Evolutionary conservation across 768 basidiomycete genomes (phyloP).

Genomic region (Gyrodon lividus): DNA sequence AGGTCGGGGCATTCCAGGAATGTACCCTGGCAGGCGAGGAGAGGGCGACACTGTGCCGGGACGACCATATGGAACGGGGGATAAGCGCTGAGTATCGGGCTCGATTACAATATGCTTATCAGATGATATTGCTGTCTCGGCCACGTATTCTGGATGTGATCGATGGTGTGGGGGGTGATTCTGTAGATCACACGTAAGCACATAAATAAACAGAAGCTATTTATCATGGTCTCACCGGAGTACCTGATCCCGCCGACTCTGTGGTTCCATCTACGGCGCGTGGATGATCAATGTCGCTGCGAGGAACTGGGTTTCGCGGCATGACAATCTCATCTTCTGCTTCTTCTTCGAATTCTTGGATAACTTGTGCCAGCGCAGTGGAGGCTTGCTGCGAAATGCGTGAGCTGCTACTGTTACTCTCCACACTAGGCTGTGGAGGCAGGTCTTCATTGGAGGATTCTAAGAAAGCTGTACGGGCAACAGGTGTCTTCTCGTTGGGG

Average conservation of each 20-base stretch:
- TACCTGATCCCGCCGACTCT: slow-evolving; percentile 16
- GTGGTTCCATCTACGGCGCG: slow-evolving; percentile 19
- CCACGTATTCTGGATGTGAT: slow-evolving; percentile 48
- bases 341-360: slow-evolving; percentile 75
- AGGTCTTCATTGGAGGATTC: slow-evolving; percentile 35
- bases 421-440: slow-evolving; percentile 16
- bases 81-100: slow-evolving; percentile 51
- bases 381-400: slow-evolving; percentile 58
- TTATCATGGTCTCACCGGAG: slow-evolving; percentile 23
- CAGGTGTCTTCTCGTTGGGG: slow-evolving; percentile 40
- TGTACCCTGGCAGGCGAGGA: slow-evolving; percentile 73
- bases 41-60: slow-evolving; percentile 50
- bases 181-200: slow-evolving; percentile 19
- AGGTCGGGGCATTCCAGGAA: slow-evolving; percentile 87
- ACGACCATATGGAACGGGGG: slow-evolving; percentile 55
- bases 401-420: slow-evolving; percentile 7
- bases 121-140: slow-evolving; percentile 69
- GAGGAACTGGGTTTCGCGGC: slow-evolving; percentile 55
- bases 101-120: slow-evolving; percentile 53
- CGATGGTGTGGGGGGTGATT: slow-evolving; percentile 30
- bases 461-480: slow-evolving; percentile 43
- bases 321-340: slow-evolving; percentile 75
- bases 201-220: slow-evolving; percentile 5
- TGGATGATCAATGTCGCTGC: slow-evolving; percentile 31
- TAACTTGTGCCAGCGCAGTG: slow-evolving; percentile 70